These are phyloP conservation scores for Phlegmacium glaucopus DNA, from an alignment of 768 basidiomycete species.

Conservation along the genomic window DNA sequence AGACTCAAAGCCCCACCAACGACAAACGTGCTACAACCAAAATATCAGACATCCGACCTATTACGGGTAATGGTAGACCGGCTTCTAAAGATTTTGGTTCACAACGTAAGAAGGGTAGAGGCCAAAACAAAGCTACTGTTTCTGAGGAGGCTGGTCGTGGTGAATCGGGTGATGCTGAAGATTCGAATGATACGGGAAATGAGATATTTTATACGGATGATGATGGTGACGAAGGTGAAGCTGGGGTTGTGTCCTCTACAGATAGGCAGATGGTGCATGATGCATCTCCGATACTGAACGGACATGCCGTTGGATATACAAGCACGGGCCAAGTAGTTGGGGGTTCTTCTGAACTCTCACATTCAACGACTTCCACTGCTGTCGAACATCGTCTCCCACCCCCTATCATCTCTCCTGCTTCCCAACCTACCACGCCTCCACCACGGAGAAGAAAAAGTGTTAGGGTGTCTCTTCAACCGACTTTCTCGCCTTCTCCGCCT, in stretches of 20 bases:
- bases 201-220: constrained; percentile 35
- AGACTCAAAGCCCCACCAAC: no score
- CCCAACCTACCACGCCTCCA: constrained; percentile 3
- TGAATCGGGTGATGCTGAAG: constrained; percentile 29
- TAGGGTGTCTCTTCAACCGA: constrained; percentile 72
- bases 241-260: background rate
- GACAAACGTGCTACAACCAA: no score
- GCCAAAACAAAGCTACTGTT: constrained; percentile 16
- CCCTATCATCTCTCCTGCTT: background rate
- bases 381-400: background rate
- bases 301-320: constrained; percentile 8
- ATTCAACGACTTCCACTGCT: constrained; percentile 10
- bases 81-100: background rate
- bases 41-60: no score
- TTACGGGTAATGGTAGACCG: background rate
- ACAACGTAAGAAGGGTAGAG: constrained; percentile 7
- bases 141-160: constrained; percentile 14
- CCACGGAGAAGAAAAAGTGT: constrained; percentile 64
- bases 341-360: constrained; percentile 11
- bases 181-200: constrained; percentile 62
- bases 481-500: constrained; percentile 70
- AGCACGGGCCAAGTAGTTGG: constrained; percentile 5
- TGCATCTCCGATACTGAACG: background rate
- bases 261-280: constrained; percentile 3
- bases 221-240: constrained; percentile 25